These are phyloP conservation scores for Tetraselmis striata DNA, from an alignment of 139 green algal species.

Conservation along the genomic window DNA sequence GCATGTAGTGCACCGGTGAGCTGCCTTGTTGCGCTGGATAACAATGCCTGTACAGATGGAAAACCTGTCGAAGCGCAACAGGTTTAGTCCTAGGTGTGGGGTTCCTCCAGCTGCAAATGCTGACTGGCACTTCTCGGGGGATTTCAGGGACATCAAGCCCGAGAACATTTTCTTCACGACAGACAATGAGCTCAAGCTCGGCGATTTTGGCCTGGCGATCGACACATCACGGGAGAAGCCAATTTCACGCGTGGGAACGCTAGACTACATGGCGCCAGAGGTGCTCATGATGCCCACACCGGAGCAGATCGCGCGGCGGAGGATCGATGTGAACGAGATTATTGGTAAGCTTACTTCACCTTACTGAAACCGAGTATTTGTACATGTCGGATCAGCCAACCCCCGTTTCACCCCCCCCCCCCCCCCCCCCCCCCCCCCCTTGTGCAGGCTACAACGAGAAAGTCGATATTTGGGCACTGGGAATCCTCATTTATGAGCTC, in stretches of 20 bases:
- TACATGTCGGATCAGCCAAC: no score
- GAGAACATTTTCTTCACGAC: conserved; percentile 69
- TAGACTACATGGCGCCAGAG: conserved; percentile 77
- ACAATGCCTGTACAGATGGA: no score
- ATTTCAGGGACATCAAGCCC: conserved; percentile 62
- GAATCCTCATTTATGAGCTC: conserved; percentile 67
- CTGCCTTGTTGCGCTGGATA: neutral
- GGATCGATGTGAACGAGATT: no score
- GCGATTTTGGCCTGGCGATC: conserved; percentile 69
- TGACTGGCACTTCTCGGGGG: neutral
- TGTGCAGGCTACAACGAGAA: conserved; percentile 55
- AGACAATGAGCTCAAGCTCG: conserved; percentile 41
- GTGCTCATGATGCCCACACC: conserved; percentile 19
- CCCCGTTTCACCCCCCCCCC: no score
- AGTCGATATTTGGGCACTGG: conserved; percentile 70
- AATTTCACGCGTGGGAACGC: conserved; percentile 65
- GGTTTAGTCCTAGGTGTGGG: no score
- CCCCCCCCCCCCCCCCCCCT: no score
- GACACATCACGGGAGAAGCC: conserved; percentile 52
- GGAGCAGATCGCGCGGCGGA: no score
- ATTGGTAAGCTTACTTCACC: no score
- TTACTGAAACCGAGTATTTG: no score
- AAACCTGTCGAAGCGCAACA: no score
- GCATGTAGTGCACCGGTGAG: conserved; percentile 56
- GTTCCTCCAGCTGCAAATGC: neutral